Evolutionary conservation across 345 rosid species (phyloP), one percentile per base, ranked within the genome.

Genomic region (Hevea brasiliensis): DNA sequence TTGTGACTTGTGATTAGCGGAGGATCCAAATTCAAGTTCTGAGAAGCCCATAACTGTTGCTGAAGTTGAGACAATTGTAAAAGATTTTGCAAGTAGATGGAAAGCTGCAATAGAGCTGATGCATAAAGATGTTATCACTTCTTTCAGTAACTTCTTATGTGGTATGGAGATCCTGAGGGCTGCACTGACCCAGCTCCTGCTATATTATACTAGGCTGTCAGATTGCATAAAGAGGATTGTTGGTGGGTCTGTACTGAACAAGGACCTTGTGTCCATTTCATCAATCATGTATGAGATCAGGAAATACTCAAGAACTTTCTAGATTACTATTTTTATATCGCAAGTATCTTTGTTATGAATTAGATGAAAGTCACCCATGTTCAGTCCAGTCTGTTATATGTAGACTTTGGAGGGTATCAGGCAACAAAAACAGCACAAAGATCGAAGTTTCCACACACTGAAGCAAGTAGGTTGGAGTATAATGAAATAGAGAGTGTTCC

Each of bases 111-210:
- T 95, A 65, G 98, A 95, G 76, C 76, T 95, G 81, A 95, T 95
- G 99, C 94, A 95, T 89, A 92, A 92, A 85, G 99, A 95, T 50
- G 96, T 95, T 44, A 92, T 95, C 62, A 95, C 99, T 9, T 92
- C 97, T n/a, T 95, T 95, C 83, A 92, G 99, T 81, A 95, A 91
- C 86, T 95, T 89, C 83, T 77, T 92, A 81, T 89, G 98, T 15
- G 99, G 98, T 27, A 95, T 91, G 99, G 97, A 95, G 81, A 95
- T 95, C 72, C 71, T 95, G 84, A 87, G 91, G 73, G 99, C 99
- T 74, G 97, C 98, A 63, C 74, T 92, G 86, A 95, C 99, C 41
- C 99, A 95, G 78, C 87, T 95, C 17, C 85, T 95, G 74, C 97
- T 95, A 44, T 95, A 92, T 74, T 92, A 95, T 72, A 92, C 98